These are phyloP conservation scores for Cyberlindnera samutprakarnensis DNA, from an alignment of 805 yeast species.

Conservation along the genomic window DNA sequence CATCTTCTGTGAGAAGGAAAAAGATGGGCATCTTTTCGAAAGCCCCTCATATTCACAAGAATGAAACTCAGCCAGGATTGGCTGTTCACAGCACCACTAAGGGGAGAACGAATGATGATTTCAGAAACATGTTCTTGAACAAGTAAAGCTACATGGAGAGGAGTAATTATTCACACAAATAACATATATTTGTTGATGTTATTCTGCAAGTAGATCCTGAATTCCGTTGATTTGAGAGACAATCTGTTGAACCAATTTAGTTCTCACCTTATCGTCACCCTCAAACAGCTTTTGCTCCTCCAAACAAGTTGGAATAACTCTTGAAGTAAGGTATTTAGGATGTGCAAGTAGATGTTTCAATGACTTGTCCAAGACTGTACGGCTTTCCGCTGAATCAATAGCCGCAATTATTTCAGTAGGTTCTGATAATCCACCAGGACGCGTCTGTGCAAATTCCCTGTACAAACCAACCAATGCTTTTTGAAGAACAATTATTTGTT, in stretches of 20 bases:
- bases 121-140: conserved; percentile 19
- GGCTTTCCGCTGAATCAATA: conserved; percentile 49
- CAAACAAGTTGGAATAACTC: conserved; percentile 52
- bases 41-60: not conserved
- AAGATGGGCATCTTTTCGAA: conserved; percentile 1
- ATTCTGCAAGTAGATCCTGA: conserved; percentile 29
- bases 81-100: conserved; percentile 1
- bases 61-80: not conserved
- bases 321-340: conserved; percentile 72
- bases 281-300: conserved; percentile 60
- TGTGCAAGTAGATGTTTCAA: conserved; percentile 73
- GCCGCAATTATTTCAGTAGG: conserved; percentile 42
- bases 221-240: conserved; percentile 46
- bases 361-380: conserved; percentile 51
- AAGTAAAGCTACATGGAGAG: conserved; percentile 2
- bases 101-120: conserved; percentile 18
- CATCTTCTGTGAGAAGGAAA: conserved; percentile 8
- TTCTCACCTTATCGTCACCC: conserved; percentile 34
- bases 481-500: conserved; percentile 59
- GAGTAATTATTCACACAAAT: not conserved
- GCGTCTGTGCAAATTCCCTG: conserved; percentile 38
- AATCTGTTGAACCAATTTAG: conserved; percentile 37
- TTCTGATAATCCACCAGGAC: conserved; percentile 15
- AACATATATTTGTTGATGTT: conserved; percentile 1
- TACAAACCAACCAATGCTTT: conserved; percentile 48